These are phyloP conservation scores for Paraurostyla sp. DNA, from an alignment of 73 alveolate genomes.

Conservation along the genomic window DNA sequence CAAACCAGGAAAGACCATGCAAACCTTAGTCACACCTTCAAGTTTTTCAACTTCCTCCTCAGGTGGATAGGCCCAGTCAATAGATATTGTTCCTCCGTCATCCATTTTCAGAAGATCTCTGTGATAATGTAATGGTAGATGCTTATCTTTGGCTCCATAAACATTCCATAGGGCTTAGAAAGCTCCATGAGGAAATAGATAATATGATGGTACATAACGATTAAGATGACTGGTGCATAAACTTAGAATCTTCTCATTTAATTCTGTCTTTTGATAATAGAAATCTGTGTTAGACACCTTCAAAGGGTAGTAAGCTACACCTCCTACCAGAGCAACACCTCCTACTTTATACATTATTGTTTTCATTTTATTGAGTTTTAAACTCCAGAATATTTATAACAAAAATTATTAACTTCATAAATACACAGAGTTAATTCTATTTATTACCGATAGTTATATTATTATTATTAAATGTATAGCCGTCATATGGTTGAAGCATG, in stretches of 20 bases:
- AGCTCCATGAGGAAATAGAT: conserved; percentile 60
- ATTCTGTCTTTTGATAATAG: conserved; percentile 32
- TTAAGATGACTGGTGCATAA: conserved; percentile 7
- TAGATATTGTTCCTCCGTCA: conserved; percentile 54
- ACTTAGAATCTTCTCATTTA: conserved; percentile 9
- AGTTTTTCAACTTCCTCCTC: neutral
- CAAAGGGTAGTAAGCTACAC: conserved; percentile 44
- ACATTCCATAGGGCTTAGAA: conserved; percentile 54
- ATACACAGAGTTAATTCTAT: too few relatives aligned
- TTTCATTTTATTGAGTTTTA: too few relatives aligned
- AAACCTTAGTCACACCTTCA: neutral
- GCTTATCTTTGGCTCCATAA: conserved; percentile 21
- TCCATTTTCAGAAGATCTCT: conserved; percentile 8
- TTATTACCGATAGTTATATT: too few relatives aligned
- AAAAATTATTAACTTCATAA: too few relatives aligned
- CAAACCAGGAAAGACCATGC: conserved; percentile 51
- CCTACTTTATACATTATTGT: neutral
- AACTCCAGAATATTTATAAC: too few relatives aligned
- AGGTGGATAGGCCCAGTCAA: conserved; percentile 57
- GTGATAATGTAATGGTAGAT: neutral
- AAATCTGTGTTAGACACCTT: conserved; percentile 40
- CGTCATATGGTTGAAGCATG: too few relatives aligned
- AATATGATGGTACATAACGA: conserved; percentile 21
- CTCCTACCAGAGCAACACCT: neutral
- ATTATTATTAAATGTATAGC: too few relatives aligned